These are phyloP conservation scores for Persicaria maculosa DNA, from an alignment of 148 eudicot species.

Conservation along the genomic window DNA sequence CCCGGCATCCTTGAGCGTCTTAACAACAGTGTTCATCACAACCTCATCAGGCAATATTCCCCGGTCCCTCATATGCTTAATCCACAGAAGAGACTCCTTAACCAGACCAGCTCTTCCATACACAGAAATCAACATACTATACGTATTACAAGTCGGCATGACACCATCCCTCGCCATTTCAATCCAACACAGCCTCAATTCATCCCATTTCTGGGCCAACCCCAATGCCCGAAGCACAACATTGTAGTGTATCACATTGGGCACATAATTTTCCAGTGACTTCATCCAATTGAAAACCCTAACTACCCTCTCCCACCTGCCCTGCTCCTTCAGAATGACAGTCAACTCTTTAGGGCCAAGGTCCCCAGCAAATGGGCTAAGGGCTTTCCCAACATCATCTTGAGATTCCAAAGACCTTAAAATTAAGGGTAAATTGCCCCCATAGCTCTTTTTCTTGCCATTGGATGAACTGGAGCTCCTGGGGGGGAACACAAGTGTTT, in stretches of 20 bases:
- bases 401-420: conserved; percentile 49
- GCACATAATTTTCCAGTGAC: conserved; percentile 45
- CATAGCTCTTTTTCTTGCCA: conserved; percentile 43
- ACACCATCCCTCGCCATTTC: conserved; percentile 72
- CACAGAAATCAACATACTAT: conserved; percentile 80
- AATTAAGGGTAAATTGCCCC: conserved; percentile 53
- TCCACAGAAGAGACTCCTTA: conserved; percentile 71
- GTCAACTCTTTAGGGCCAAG: conserved; percentile 67
- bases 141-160: conserved; percentile 71
- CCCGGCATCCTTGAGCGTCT: conserved; percentile 66
- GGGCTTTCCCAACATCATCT: conserved; percentile 48
- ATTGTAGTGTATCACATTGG: conserved; percentile 83
- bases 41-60: conserved; percentile 81
- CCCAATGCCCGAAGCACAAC: conserved; percentile 70
- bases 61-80: conserved; percentile 75
- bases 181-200: conserved; percentile 77
- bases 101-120: conserved; percentile 83
- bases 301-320: conserved; percentile 63
- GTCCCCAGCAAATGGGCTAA: conserved; percentile 39
- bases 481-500: conserved; percentile 21
- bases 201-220: conserved; percentile 83
- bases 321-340: conserved; percentile 71
- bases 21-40: conserved; percentile 70
- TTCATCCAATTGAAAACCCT: conserved; percentile 78
- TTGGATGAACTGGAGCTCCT: conserved; percentile 20